Evolutionary conservation across 73 alveolate genomes (phyloP).

Genomic region (Paraurostyla sp.): DNA sequence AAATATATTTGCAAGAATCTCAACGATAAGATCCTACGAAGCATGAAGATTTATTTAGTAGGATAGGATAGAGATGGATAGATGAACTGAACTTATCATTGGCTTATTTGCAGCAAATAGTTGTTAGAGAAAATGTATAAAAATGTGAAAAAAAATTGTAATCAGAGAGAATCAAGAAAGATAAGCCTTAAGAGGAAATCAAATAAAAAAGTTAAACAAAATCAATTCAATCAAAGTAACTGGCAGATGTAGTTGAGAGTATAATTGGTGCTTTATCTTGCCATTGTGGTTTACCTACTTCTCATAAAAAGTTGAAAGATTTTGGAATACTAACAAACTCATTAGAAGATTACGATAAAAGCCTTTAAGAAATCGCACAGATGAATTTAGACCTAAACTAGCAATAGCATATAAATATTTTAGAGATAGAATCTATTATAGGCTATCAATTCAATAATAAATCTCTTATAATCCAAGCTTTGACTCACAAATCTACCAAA

Average conservation of each 20-base stretch:
- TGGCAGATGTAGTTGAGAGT: constrained; percentile 50
- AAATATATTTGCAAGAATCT: neutral
- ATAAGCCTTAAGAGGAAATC: neutral
- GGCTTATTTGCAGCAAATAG: neutral
- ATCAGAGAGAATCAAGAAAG: neutral
- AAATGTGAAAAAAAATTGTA: neutral
- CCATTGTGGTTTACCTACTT: neutral
- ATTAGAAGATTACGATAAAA: neutral
- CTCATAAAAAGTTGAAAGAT: too few relatives aligned
- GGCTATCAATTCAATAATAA: constrained; percentile 37
- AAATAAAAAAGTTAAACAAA: neutral
- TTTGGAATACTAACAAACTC: neutral
- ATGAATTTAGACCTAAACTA: too few relatives aligned
- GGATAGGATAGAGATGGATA: constrained; percentile 36
- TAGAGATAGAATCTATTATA: neutral
- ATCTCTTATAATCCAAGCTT: constrained; percentile 42
- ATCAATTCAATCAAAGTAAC: constrained; percentile 14
- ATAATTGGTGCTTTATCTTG: constrained; percentile 43
- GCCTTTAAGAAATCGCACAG: too few relatives aligned
- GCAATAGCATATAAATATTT: neutral
- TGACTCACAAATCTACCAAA: constrained; percentile 63
- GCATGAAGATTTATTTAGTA: neutral
- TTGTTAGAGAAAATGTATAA: neutral
- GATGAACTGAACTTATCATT: neutral
- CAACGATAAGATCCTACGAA: too few relatives aligned